Conservation (phyloP, 2,329 filamentous ascomycete species). For the Pseudocercospora crystallina region DNA sequence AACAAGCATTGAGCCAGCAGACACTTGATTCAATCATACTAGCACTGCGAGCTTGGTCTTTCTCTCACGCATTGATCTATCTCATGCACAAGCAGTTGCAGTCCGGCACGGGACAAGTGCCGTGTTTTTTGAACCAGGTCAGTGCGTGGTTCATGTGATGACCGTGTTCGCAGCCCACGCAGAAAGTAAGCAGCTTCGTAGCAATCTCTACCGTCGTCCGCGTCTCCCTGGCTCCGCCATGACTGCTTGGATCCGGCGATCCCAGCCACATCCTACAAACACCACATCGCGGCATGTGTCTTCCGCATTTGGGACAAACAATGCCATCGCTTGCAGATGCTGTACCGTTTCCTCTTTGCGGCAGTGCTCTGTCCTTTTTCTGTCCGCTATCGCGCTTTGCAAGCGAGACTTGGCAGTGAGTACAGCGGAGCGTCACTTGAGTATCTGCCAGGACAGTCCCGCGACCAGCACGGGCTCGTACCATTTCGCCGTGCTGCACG, state of each 20-base stretch:
- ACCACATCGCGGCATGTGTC: slow-evolving; percentile 62
- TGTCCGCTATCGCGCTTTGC: slow-evolving; percentile 34
- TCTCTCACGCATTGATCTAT: too few species aligned
- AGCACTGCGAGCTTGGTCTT: too few species aligned
- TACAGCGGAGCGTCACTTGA: slow-evolving; percentile 73
- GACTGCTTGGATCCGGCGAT: slow-evolving; percentile 51
- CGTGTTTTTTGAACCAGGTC: slow-evolving; percentile 59
- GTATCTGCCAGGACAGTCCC: slow-evolving; percentile 64
- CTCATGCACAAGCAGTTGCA: slow-evolving; percentile 53
- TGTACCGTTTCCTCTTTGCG: slow-evolving; percentile 25
- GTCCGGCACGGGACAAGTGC: slow-evolving; percentile 56
- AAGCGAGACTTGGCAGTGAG: slow-evolving; percentile 66
- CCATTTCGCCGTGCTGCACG: slow-evolving; percentile 68
- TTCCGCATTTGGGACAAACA: slow-evolving; percentile 61
- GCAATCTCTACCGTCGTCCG: slow-evolving; percentile 44
- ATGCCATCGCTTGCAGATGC: slow-evolving; percentile 43
- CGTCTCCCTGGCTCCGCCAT: slow-evolving; percentile 31
- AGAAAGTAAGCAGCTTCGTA: slow-evolving; percentile 59
- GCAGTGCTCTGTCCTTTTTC: slow-evolving; percentile 13
- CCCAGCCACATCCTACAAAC: slow-evolving; percentile 64
- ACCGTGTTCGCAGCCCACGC: slow-evolving; percentile 63
- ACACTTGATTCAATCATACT: too few species aligned
- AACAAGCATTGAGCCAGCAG: too few species aligned
- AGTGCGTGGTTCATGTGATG: slow-evolving; percentile 64
- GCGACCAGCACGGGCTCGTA: slow-evolving; percentile 57